phyloP scores from a whole-genome alignment of 805 yeast species.

The Nakazawaea molendinolei region DNA sequence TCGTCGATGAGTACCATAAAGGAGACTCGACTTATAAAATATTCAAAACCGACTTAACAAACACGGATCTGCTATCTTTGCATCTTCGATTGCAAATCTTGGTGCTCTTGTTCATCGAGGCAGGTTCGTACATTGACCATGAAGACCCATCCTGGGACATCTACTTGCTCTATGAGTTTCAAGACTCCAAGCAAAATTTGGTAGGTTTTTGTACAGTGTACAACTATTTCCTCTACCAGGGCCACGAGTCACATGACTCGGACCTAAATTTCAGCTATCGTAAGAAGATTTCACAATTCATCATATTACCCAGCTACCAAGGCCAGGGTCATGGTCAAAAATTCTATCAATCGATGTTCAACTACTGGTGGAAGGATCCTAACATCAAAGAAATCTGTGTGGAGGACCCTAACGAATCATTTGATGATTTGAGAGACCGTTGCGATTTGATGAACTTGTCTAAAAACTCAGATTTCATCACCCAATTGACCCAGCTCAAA shows the following conservation, averaged over 20 bases:
- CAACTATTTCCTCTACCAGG: slow-evolving; percentile 71
- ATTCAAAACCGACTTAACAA: slow-evolving; percentile 40
- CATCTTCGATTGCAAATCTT: slow-evolving; percentile 72
- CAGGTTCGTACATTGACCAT: slow-evolving; percentile 82
- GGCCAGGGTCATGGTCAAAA: slow-evolving; percentile 62
- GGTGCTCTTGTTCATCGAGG: slow-evolving; percentile 83
- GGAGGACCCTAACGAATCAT: slow-evolving; percentile 90
- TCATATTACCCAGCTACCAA: slow-evolving; percentile 82
- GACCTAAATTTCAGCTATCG: slow-evolving; percentile 33
- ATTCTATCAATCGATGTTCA: slow-evolving; percentile 51
- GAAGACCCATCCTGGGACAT: slow-evolving; percentile 77
- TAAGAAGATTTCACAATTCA: slow-evolving; percentile 80
- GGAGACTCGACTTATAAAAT: slow-evolving; percentile 40
- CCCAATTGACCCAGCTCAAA: slow-evolving; percentile 20
- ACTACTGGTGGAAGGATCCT: slow-evolving; percentile 47
- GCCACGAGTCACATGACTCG: slow-evolving; percentile 42
- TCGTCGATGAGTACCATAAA: slow-evolving; percentile 25
- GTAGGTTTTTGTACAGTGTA: slow-evolving; percentile 83
- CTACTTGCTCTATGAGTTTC: slow-evolving; percentile 42
- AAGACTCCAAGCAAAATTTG: slow-evolving; percentile 34
- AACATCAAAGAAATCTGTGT: slow-evolving; percentile 69
- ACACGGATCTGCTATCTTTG: slow-evolving; percentile 38
- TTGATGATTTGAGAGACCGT: slow-evolving; percentile 86
- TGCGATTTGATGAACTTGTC: slow-evolving; percentile 57
- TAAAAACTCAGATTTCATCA: slow-evolving; percentile 20